Evolutionary conservation across 1,284 basidiomycete genomes (phyloP).

Genomic region (Mycena sp.): DNA sequence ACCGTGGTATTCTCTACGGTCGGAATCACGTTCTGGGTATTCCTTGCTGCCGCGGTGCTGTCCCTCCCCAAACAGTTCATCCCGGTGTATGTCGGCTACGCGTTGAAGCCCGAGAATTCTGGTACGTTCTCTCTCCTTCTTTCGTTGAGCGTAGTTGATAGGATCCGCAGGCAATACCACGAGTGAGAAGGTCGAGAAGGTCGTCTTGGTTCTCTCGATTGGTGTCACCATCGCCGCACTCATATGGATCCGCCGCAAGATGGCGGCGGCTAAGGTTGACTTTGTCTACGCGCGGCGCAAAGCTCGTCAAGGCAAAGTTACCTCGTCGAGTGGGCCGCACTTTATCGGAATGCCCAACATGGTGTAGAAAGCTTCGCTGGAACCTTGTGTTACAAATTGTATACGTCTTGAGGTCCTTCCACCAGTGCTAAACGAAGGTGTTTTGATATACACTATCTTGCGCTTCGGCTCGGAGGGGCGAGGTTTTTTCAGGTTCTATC

Average conservation of each 20-base stretch:
- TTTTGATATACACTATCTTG: no score
- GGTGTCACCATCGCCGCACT: conserved; percentile 16
- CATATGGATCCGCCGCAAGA: conserved; percentile 9
- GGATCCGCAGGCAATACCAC: neutral
- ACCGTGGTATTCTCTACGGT: conserved; percentile 45
- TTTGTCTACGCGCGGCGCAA: conserved; percentile 19
- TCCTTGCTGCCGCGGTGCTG: conserved; percentile 64
- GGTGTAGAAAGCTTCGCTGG: neutral
- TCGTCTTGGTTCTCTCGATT: conserved; percentile 9
- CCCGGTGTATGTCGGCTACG: conserved; percentile 56
- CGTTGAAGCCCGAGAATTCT: conserved; percentile 4
- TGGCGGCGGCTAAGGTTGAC: neutral
- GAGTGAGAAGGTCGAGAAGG: conserved; percentile 15
- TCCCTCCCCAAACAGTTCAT: conserved; percentile 72
- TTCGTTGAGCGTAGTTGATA: neutral
- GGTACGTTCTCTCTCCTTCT: neutral
- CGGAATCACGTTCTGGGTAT: conserved; percentile 69
- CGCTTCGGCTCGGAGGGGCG: no score
- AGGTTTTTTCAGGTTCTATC: no score
- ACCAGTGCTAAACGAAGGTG: no score
- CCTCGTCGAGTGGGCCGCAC: neutral
- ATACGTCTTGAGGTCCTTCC: no score
- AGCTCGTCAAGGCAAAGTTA: conserved; percentile 11
- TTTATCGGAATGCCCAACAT: neutral
- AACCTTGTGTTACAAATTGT: no score